Conservation (phyloP, 2,329 filamentous ascomycete genomes). For the Rhytidhysteron rufulum region DNA sequence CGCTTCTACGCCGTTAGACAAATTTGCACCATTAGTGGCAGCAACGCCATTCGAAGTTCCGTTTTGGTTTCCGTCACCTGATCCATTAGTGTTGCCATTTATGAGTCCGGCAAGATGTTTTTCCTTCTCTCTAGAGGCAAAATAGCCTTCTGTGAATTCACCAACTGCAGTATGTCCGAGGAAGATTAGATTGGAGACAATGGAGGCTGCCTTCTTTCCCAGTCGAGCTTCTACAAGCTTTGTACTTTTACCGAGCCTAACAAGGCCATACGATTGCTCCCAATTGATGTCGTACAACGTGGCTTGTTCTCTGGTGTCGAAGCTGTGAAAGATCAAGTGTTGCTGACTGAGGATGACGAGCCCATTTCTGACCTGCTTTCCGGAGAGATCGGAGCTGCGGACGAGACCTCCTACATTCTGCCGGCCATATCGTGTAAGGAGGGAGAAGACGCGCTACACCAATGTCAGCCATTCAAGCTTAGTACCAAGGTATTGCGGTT, state of each 20-base stretch:
- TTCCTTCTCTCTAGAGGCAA: conserved; percentile 33
- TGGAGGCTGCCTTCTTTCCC: conserved; percentile 67
- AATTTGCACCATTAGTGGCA: conserved; percentile 14
- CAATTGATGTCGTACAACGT: conserved; percentile 84
- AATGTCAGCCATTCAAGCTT: conserved; percentile 6
- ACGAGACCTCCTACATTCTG: conserved; percentile 66
- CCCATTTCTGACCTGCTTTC: conserved; percentile 74
- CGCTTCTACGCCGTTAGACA: conserved; percentile 11
- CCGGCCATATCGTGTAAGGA: conserved; percentile 74
- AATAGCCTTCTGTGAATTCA: conserved; percentile 65
- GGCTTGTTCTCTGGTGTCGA: conserved; percentile 55
- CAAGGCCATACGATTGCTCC: conserved; percentile 73
- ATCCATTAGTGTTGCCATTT: conserved; percentile 3
- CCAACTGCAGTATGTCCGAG: conserved; percentile 73
- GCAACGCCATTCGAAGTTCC: not conserved
- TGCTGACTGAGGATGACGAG: conserved; percentile 84
- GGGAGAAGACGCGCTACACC: conserved; percentile 74
- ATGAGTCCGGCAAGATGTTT: conserved; percentile 12
- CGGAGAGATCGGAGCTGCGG: conserved; percentile 67
- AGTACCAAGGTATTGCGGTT: not conserved
- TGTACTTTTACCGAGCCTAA: conserved; percentile 77
- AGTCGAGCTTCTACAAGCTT: conserved; percentile 70
- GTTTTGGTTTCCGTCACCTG: not conserved
- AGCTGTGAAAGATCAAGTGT: conserved; percentile 74
- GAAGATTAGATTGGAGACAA: conserved; percentile 71